These are phyloP conservation scores for Chytriomyces confervae DNA, from an alignment of 192 early-diverging fungal genomes.

Conservation along the genomic window DNA sequence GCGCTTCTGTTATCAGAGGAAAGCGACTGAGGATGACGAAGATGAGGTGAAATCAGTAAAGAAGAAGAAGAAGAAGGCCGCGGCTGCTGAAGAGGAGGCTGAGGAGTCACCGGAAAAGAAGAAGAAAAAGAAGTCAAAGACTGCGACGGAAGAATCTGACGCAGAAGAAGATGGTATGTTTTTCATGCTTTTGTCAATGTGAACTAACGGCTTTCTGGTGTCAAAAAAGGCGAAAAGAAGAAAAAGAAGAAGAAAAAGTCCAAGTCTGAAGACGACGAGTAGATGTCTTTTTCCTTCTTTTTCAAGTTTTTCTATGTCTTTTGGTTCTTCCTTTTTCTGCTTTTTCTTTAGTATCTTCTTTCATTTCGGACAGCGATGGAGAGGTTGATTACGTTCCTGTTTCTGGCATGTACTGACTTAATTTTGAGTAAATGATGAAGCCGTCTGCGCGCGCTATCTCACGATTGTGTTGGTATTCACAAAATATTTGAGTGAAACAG, in stretches of 20 bases:
- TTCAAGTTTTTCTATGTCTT: neutral
- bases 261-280: constrained; percentile 1
- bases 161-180: constrained; percentile 1
- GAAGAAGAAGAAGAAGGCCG: constrained; percentile 20
- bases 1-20: neutral
- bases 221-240: constrained; percentile 29
- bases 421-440: too few relatives aligned
- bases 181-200: neutral
- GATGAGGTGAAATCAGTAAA: constrained; percentile 8
- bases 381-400: neutral
- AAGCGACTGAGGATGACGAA: too few relatives aligned
- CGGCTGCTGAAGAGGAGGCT: constrained; percentile 26
- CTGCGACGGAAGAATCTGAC: constrained; percentile 7
- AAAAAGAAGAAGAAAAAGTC: constrained; percentile 43
- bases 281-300: too few relatives aligned
- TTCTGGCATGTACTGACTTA: neutral
- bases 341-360: neutral
- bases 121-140: constrained; percentile 46
- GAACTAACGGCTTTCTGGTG: neutral
- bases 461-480: too few relatives aligned
- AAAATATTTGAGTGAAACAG: neutral
- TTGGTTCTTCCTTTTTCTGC: neutral
- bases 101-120: constrained; percentile 27
- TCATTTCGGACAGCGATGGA: neutral
- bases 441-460: too few relatives aligned